Evolutionary conservation across 148 eudicot genomes (phyloP), one percentile per base, ranked within the genome.

Genomic region (Chenopodium album): DNA sequence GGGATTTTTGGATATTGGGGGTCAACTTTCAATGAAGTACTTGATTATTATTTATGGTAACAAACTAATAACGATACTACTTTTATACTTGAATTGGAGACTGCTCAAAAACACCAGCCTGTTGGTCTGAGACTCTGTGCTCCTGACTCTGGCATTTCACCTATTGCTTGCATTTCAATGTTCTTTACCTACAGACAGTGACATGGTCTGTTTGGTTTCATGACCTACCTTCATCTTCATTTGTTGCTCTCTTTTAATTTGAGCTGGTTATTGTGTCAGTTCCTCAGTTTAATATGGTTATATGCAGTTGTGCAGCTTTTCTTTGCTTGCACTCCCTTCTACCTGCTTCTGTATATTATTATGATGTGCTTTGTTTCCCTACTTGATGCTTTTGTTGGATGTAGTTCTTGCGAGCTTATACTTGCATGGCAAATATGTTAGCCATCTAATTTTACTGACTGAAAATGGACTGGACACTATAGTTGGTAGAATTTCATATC

Each of bases 401-500:
- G n/a, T 2, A 66, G 2, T 34, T 14, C n/a, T 59, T 32, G 73
- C 34, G 73, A 69, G n/a, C 73, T 69, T 69, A 34, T 16, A 14
- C 44, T 41, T 41, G 44, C 44, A 41, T 41, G 44, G 44, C 8
- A 41, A 41, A 41, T 41, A 41, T 41, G 44, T 41, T 41, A 41
- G 44, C 2, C 52, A 48, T 48, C 13, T 48, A 44, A 26, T 4
- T 46, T 14, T 72, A 19, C n/a, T 16, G 9, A 46, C 11, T 20
- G 75, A 31, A 50, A 68, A 31, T 13, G 32, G 77, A 59, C 31
- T 4, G 68, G 31, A 28, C 17, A 22, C 8, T 56, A 28, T 34
- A 34, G 37, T 34, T 34, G 6, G 5, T n/a, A 65, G 83, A 54
- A 67, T 19, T 56, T 71, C 78, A 81, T 65, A 74, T 75, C 78